Conservation (phyloP, 495 filamentous ascomycete genomes). For the Annulohypoxylon nitens region DNA sequence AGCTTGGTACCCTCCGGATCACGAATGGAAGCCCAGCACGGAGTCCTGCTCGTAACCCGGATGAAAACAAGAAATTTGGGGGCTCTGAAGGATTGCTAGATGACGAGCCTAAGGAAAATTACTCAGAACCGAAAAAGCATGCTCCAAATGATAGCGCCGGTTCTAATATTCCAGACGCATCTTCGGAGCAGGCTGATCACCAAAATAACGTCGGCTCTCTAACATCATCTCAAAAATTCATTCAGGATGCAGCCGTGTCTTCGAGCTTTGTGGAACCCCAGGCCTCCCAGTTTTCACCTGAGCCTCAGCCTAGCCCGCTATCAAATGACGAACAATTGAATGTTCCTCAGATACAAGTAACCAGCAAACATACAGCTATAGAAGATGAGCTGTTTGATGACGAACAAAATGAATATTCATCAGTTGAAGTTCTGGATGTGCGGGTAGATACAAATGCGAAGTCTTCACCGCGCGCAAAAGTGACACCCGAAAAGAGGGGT, state of each 20-base stretch:
- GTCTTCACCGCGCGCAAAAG: slow-evolving; percentile 36
- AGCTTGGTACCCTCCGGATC: slow-evolving; percentile 69
- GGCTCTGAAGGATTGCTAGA: not conserved
- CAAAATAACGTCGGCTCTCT: not conserved
- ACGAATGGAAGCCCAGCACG: slow-evolving; percentile 66
- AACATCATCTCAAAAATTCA: slow-evolving; percentile 43
- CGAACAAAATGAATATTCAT: slow-evolving; percentile 53
- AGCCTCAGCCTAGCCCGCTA: slow-evolving; percentile 25
- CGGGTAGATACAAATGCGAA: slow-evolving; percentile 59
- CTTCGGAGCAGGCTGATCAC: not conserved
- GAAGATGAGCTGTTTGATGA: slow-evolving; percentile 65
- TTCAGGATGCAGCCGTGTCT: slow-evolving; percentile 51
- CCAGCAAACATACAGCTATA: slow-evolving; percentile 61
- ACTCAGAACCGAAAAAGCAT: slow-evolving; percentile 11
- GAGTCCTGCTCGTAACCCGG: slow-evolving; percentile 38
- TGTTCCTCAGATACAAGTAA: slow-evolving; percentile 57
- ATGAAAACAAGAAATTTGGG: not conserved
- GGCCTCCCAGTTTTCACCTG: slow-evolving; percentile 1
- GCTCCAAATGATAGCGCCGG: not conserved
- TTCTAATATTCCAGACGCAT: not conserved
- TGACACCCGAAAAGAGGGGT: slow-evolving; percentile 11
- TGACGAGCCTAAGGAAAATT: not conserved
- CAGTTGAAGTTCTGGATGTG: slow-evolving; percentile 57
- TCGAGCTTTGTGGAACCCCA: slow-evolving; percentile 11
- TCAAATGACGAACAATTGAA: slow-evolving; percentile 8